Conservation (phyloP, 148 eudicot genomes). For the Mesembryanthemum crystallinum region DNA sequence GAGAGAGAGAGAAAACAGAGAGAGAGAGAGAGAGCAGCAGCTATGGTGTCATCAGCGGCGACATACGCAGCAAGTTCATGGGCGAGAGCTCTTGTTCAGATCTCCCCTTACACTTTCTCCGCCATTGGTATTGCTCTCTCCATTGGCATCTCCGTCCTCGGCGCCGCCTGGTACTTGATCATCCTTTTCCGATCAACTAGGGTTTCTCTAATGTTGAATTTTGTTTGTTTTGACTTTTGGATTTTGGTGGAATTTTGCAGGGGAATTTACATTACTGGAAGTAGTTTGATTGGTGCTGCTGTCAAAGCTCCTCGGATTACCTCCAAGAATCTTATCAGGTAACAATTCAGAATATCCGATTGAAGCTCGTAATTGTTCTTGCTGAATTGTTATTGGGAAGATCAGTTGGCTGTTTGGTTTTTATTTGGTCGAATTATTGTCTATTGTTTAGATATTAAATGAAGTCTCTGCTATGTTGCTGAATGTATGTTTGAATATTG, state of each 20-base stretch:
- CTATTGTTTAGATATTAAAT: too few species aligned
- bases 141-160: conserved; percentile 92
- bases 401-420: neutral
- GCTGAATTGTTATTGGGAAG: neutral
- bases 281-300: conserved; percentile 99
- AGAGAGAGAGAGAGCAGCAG: neutral
- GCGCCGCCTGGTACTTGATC: conserved; percentile 79
- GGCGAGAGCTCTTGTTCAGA: conserved; percentile 70
- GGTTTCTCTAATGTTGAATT: neutral
- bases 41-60: conserved; percentile 4
- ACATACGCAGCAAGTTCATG: conserved; percentile 53
- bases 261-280: conserved; percentile 96
- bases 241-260: conserved; percentile 28
- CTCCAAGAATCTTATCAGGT: conserved; percentile 97
- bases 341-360: too few species aligned
- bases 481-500: too few species aligned
- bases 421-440: neutral
- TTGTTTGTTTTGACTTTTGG: neutral
- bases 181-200: neutral
- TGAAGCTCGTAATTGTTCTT: too few species aligned
- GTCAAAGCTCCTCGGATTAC: conserved; percentile 98
- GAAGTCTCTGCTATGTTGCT: too few species aligned
- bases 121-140: conserved; percentile 91
- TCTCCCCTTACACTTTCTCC: conserved; percentile 90
- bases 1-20: neutral